A percentile compares a stretch with the other conserved stretches of the same genome.
phyloP scores from a whole-genome alignment of 1,139 yeast species.

The Debaryomyces psychrophilus region DNA sequence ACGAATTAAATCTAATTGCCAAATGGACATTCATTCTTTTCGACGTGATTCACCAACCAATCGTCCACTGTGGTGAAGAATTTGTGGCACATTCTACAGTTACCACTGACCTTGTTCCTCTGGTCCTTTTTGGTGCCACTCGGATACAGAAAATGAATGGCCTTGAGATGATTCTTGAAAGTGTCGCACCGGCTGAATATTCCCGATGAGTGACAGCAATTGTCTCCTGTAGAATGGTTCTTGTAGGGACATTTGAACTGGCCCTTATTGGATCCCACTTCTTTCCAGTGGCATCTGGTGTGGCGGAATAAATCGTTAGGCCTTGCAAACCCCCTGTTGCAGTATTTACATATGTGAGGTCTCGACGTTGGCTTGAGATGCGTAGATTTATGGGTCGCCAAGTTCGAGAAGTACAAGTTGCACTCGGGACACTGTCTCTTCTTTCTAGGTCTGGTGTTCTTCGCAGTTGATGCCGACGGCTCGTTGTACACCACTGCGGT shows the following conservation, averaged over 20 bases:
- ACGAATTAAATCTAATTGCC: conserved; percentile 20
- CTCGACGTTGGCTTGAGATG: conserved; percentile 74
- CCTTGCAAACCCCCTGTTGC: conserved; percentile 84
- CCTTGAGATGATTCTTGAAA: conserved; percentile 85
- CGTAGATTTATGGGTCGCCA: conserved; percentile 84
- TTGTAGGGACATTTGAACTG: conserved; percentile 53
- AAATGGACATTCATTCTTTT: conserved; percentile 51
- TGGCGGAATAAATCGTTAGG: conserved; percentile 86
- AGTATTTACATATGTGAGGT: conserved; percentile 76
- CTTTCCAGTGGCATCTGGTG: conserved; percentile 80
- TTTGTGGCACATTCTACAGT: conserved; percentile 74
- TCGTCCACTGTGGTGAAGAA: conserved; percentile 70
- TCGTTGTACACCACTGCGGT: conserved; percentile 7
- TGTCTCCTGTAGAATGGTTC: conserved; percentile 30
- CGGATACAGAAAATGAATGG: conserved; percentile 89
- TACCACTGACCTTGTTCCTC: conserved; percentile 67
- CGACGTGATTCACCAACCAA: conserved; percentile 79
- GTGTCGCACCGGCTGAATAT: conserved; percentile 89
- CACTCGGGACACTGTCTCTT: conserved; percentile 88
- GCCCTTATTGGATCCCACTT: conserved; percentile 54
- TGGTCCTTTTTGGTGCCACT: conserved; percentile 82
- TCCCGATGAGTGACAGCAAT: conserved; percentile 78
- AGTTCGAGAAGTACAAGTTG: conserved; percentile 70
- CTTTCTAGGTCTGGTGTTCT: conserved; percentile 56
- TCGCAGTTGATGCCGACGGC: neutral